Base-by-base conservation (phyloP, 1,284 basidiomycete species). In the Marasmius oreades region DNA sequence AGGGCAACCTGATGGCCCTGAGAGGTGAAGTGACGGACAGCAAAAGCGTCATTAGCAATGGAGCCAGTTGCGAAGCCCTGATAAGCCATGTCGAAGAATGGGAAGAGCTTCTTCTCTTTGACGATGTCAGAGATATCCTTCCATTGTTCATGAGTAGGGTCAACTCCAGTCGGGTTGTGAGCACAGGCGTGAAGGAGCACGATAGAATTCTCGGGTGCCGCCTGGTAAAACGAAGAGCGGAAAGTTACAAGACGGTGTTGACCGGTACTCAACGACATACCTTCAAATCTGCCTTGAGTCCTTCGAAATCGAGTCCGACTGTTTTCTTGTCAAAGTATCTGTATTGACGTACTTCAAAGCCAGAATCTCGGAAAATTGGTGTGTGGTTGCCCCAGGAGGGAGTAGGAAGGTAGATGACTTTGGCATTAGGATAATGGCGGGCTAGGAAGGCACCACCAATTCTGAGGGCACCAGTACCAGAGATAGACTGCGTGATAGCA, bases 311-410 rank as follows among this genome's bases (percentile, higher is more conserved):
- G 56, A 99, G 83, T 28, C 93, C 94, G 55, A 97, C 92, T 5
- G 93, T 97, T 66, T 88, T 84, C 72, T 94, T 91, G 79, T 99
- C 89, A 70, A 98, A 98, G 77, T 98, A 99, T 59, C 88, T 82
- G 78, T 98, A 98, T 26, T 82, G 80, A 69, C 93, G 90, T 67
- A 98, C 93, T 75, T 97, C 92, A 39, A 99, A 80, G 14, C 95
- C 95, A 52, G 93, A 93, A 76, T 98, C 94, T 61, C 87, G 86
- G 80, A 86, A 94, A 67, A 85, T 76, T 54, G 89, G 86, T 48
- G 88, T 93, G 73, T 99, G 96, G 78, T 99, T 99, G 43, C 96
- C 96, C 97, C 97, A 99, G 7, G 95, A 93, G 16, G 97, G 97
- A 11, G 81, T 80, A 43, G 97, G 97, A 54, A 99, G 81, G 78